phyloP scores from a whole-genome alignment of 768 basidiomycete genomes.

The Phlebiopsis gigantea region DNA sequence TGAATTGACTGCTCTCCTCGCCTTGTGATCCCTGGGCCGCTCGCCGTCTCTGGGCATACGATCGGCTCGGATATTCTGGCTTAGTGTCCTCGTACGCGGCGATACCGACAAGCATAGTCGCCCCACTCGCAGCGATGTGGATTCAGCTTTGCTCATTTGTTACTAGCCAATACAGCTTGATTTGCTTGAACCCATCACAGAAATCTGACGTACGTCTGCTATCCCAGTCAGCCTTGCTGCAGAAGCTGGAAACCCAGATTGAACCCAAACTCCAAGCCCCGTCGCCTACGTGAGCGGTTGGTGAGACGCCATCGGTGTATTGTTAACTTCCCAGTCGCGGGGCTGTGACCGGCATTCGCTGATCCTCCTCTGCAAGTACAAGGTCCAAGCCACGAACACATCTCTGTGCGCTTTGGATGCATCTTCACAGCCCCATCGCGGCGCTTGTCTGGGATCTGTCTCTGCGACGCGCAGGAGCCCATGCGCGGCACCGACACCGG shows the following conservation, averaged over 20 bases:
- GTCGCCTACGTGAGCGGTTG: not conserved
- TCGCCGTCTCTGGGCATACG: not conserved
- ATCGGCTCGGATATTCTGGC: not conserved
- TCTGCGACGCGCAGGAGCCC: not conserved
- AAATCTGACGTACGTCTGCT: not conserved
- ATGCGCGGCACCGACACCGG: slow-evolving; percentile 2
- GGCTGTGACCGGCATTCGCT: not conserved
- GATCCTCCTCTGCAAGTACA: slow-evolving; percentile 6
- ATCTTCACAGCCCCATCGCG: slow-evolving; percentile 4
- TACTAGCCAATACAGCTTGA: too few relatives aligned
- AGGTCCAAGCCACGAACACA: not conserved
- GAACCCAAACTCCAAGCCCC: not conserved
- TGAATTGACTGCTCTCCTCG: not conserved
- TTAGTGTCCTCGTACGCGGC: not conserved
- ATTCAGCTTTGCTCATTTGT: too few relatives aligned
- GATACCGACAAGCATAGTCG: too few relatives aligned
- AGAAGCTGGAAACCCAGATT: not conserved
- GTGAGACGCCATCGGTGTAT: not conserved
- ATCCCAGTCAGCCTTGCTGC: not conserved
- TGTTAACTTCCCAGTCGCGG: not conserved
- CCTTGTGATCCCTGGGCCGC: not conserved
- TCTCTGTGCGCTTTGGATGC: not conserved
- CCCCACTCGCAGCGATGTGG: too few relatives aligned
- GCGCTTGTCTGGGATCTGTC: not conserved
- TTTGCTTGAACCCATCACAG: too few relatives aligned